These are phyloP conservation scores for Nitzschia inconspicua DNA, from an alignment of 108 stramenopile genomes.

Conservation along the genomic window DNA sequence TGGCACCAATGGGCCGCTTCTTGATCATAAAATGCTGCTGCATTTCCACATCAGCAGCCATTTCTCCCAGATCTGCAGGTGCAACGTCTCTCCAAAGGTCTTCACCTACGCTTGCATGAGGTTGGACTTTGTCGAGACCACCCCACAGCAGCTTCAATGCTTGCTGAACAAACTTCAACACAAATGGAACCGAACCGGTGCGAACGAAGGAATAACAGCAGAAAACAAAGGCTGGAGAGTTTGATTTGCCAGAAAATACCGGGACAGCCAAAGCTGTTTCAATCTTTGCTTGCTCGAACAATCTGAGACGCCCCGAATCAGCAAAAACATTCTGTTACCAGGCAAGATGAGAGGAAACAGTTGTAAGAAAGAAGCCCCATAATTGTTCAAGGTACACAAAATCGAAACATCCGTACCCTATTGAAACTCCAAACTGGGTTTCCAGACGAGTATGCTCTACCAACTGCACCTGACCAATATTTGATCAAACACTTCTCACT, in stretches of 20 bases:
- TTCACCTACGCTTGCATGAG: conserved; percentile 65
- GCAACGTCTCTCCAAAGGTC: conserved; percentile 76
- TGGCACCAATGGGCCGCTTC: conserved; percentile 56
- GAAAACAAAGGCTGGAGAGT: conserved; percentile 70
- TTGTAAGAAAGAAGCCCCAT: not conserved
- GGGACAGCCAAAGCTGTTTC: conserved; percentile 80
- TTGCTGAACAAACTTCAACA: conserved; percentile 87
- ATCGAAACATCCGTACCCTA: conserved; percentile 36
- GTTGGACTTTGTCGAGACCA: conserved; percentile 72
- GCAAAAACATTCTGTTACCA: conserved; percentile 48
- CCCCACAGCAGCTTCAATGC: conserved; percentile 78
- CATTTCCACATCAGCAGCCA: conserved; percentile 92
- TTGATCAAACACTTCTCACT: conserved; percentile 52
- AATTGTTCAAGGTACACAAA: no score
- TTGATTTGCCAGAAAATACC: conserved; percentile 60
- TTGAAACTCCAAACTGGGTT: conserved; percentile 89
- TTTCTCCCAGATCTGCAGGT: conserved; percentile 86
- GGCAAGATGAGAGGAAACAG: not conserved
- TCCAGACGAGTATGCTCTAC: conserved; percentile 74
- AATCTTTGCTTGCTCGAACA: conserved; percentile 63
- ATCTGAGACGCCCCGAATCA: conserved; percentile 46
- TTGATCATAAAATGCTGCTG: conserved; percentile 80
- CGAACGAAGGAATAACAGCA: conserved; percentile 75
- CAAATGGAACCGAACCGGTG: conserved; percentile 74
- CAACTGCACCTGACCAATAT: conserved; percentile 80